phyloP scores from a whole-genome alignment of 176 grass and related monocot genomes.

The Elymus sibiricus region DNA sequence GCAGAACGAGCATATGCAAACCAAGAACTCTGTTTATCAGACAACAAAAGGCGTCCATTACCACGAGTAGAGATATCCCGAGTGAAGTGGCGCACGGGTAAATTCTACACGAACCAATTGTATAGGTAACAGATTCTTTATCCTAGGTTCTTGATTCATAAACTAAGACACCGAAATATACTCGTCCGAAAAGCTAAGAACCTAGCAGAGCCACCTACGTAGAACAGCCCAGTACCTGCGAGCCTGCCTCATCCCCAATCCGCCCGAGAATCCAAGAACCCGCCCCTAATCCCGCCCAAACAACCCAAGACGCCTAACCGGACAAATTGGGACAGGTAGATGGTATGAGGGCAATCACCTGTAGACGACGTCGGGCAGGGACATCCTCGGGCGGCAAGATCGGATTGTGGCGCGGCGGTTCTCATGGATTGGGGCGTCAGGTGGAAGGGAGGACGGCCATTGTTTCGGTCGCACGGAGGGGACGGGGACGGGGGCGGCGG shows the following conservation, averaged over 20 bases:
- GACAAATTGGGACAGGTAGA: neutral
- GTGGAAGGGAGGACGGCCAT: neutral
- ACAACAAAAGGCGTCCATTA: neutral
- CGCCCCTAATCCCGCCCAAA: neutral
- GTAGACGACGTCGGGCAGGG: constrained; percentile 61
- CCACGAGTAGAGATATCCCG: neutral
- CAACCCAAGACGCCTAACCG: neutral
- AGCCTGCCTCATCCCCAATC: neutral
- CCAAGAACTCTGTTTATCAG: neutral
- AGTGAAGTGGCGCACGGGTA: neutral
- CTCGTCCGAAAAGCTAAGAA: constrained; percentile 9
- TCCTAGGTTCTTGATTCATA: constrained; percentile 1
- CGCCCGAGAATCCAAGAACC: neutral
- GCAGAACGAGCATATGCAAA: neutral
- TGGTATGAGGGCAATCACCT: constrained; percentile 37
- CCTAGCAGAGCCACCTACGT: neutral
- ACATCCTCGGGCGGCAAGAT: constrained; percentile 54
- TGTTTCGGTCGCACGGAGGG: neutral
- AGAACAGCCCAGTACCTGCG: neutral
- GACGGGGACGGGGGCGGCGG: neutral
- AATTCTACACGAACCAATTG: neutral
- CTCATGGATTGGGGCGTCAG: constrained; percentile 41
- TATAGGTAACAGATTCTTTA: neutral
- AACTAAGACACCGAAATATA: constrained; percentile 9
- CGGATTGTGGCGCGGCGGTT: constrained; percentile 20